Evolutionary conservation across 1,284 basidiomycete species (phyloP).

Genomic region (Mycosarcoma maydis): DNA sequence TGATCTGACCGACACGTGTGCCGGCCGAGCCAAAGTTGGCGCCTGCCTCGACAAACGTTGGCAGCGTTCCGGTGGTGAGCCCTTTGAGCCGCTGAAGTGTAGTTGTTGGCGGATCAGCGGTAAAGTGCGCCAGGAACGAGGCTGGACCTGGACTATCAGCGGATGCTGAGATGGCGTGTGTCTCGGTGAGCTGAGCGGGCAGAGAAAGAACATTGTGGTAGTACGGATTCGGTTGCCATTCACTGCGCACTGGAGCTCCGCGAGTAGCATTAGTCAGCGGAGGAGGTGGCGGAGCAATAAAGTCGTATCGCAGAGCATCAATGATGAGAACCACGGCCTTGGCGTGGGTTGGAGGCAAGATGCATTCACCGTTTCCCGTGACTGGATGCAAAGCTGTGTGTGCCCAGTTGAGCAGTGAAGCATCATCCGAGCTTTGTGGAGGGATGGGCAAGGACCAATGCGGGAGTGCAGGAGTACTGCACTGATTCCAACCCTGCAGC

Average conservation of each 20-base stretch:
- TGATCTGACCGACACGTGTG: constrained; percentile 71
- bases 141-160: constrained; percentile 62
- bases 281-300: constrained; percentile 76
- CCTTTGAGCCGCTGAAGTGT: constrained; percentile 96
- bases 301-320: constrained; percentile 94
- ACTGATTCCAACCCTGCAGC: constrained; percentile 32
- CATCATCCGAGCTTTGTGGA: constrained; percentile 27
- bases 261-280: constrained; percentile 68
- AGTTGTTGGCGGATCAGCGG: constrained; percentile 92
- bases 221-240: constrained; percentile 69
- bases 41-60: constrained; percentile 93
- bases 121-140: constrained; percentile 87
- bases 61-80: constrained; percentile 91
- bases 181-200: constrained; percentile 75
- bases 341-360: constrained; percentile 44
- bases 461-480: constrained; percentile 1
- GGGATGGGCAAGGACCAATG: constrained; percentile 24
- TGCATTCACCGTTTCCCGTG: constrained; percentile 49
- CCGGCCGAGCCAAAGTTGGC: constrained; percentile 78
- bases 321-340: constrained; percentile 85
- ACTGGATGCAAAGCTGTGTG: constrained; percentile 13
- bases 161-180: constrained; percentile 8
- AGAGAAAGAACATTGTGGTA: constrained; percentile 85
- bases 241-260: neutral
- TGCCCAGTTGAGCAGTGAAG: constrained; percentile 43